Base-by-base conservation (phyloP, 192 early-diverging fungal genomes). In the Obelidium mucronatum region DNA sequence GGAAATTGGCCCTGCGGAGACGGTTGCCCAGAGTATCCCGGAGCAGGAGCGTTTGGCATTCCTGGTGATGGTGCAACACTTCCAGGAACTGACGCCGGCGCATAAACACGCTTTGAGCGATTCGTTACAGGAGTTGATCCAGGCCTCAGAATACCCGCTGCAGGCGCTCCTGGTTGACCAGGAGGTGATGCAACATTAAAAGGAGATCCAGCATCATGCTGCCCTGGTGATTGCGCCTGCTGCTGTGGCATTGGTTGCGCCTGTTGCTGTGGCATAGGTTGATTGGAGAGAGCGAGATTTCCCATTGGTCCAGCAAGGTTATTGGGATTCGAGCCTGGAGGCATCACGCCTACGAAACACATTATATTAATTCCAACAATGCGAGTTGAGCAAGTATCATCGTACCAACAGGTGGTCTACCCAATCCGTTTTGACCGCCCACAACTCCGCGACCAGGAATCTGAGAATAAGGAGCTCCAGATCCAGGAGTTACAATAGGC, bases 31-130 rank as follows among this genome's bases (percentile, higher is more conserved):
- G 8, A 15, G 35, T 68, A 36, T 37, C 39, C 35, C 69, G 34
- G 31, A 31, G 17, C 69, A 13, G 28, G 69, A 39, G 66, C 55
- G 26, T 58, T 58, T 31, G 62, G 62, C 31, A 64, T 34, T 35
- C 34, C 62, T 22, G 70, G 55, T 4, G 70, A 56, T 35, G 53
- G 70, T 11, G 70, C 51, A 3, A 40, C 53, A 22, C 48, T 73
- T 58, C 52, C 70, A 55, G 70, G 70, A 33, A 52, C 60, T 40
- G 34, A 19, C n/a, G 51, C 24, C 2, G 33, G 19, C 3, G 63
- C 74, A 55, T 76, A 76, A 22, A 76, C 74, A 1, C 74, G 19
- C 39, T 76, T 76, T 55, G 74, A 51, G 2, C 74, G 60, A 48
- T 35, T 33, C 17, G 74, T 67, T 28, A 19, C 31, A 22, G 62